These are phyloP conservation scores for Acacia crassicarpa DNA, from an alignment of 306 rosid species.

Conservation along the genomic window DNA sequence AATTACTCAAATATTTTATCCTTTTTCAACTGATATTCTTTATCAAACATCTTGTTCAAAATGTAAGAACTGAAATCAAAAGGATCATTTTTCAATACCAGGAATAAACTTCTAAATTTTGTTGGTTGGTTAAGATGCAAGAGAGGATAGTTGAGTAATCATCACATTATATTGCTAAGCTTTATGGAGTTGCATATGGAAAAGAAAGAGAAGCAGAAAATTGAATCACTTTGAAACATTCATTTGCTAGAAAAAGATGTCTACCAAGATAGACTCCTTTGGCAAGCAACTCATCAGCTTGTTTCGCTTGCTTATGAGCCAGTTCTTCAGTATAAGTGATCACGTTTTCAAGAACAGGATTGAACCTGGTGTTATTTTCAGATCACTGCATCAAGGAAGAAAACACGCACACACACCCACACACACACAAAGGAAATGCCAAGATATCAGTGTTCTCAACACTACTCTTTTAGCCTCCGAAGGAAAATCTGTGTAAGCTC, in stretches of 20 bases:
- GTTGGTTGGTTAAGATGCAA: slow-evolving; percentile 10
- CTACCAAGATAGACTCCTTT: slow-evolving; percentile 69
- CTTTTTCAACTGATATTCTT: not conserved
- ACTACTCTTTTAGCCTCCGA: slow-evolving; percentile 66
- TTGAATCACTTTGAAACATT: not conserved
- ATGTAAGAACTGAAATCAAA: not conserved
- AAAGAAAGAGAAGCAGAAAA: not conserved
- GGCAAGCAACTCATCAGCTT: slow-evolving; percentile 66
- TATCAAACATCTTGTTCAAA: not conserved
- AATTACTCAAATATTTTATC: slow-evolving; percentile 2
- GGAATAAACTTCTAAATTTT: not conserved
- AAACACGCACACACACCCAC: not conserved
- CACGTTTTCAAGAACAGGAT: slow-evolving; percentile 67
- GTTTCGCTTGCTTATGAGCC: slow-evolving; percentile 67
- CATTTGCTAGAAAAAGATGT: slow-evolving; percentile 14
- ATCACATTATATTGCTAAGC: slow-evolving; percentile 13
- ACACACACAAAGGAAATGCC: slow-evolving; percentile 1
- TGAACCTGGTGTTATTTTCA: slow-evolving; percentile 49
- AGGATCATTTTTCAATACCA: not conserved
- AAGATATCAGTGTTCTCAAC: slow-evolving; percentile 16
- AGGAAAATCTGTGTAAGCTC: slow-evolving; percentile 69
- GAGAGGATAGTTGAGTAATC: not conserved
- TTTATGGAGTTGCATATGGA: not conserved
- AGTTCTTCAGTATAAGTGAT: slow-evolving; percentile 65
- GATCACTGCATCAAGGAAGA: slow-evolving; percentile 1